These are phyloP conservation scores for Truncatella angustata DNA, from an alignment of 2,329 filamentous ascomycete genomes.

Conservation along the genomic window DNA sequence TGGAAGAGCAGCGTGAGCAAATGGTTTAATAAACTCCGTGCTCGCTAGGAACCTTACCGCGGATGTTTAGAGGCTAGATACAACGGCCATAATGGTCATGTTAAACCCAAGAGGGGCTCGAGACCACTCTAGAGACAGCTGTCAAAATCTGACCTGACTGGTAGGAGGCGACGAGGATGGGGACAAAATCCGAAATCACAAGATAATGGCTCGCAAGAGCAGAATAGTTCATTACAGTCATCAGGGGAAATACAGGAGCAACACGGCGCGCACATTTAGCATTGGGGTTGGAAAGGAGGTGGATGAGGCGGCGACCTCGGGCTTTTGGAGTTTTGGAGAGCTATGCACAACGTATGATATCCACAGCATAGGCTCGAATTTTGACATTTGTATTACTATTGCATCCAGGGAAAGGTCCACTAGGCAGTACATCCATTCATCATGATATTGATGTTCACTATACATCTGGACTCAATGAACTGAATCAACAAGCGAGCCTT, in stretches of 20 bases:
- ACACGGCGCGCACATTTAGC: no score
- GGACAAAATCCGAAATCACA: not conserved
- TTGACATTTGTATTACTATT: no score
- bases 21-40: conserved; percentile 31
- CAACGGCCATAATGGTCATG: not conserved
- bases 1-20: conserved; percentile 30
- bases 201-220: not conserved
- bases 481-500: no score
- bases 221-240: not conserved
- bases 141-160: no score
- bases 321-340: not conserved
- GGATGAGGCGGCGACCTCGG: not conserved
- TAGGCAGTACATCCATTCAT: no score
- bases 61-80: not conserved
- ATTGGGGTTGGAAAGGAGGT: not conserved
- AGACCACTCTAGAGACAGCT: no score
- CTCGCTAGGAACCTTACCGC: conserved; percentile 22
- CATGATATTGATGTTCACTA: no score
- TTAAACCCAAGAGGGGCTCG: no score
- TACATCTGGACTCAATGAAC: no score
- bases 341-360: no score
- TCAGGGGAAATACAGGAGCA: not conserved
- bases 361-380: no score
- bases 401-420: no score
- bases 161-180: not conserved